phyloP scores from a whole-genome alignment of 1,139 yeast species.

The Taphrina wiesneri region DNA sequence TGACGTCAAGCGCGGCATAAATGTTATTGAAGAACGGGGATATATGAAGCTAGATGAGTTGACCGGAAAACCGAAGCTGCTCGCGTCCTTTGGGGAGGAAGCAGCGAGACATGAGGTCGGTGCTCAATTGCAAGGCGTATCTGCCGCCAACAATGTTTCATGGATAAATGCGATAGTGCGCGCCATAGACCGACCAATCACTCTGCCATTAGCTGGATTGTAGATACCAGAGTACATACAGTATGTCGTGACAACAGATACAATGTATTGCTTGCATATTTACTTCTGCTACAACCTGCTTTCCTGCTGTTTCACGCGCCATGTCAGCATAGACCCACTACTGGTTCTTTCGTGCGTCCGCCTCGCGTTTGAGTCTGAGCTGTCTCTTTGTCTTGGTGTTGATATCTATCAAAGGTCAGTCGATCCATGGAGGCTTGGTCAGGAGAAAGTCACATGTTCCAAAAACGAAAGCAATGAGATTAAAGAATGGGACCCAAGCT shows the following conservation, averaged over 20 bases:
- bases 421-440: too few species aligned
- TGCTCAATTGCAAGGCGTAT: not conserved
- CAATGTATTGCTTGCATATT: not conserved
- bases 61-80: not conserved
- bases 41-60: not conserved
- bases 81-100: not conserved
- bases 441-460: constrained; percentile 58
- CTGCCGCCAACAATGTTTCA: not conserved
- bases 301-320: not conserved
- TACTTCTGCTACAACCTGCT: not conserved
- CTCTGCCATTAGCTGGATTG: not conserved
- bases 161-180: constrained; percentile 11
- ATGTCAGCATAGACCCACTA: not conserved
- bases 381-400: constrained; percentile 34
- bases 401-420: constrained; percentile 10
- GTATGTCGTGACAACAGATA: too few species aligned
- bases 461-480: constrained; percentile 67
- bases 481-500: constrained; percentile 83
- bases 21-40: not conserved
- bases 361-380: constrained; percentile 23
- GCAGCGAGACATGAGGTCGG: not conserved
- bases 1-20: not conserved
- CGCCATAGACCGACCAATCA: not conserved
- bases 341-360: constrained; percentile 16
- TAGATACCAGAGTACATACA: too few species aligned